phyloP scores from a whole-genome alignment of 306 rosid genomes.

The Lithocarpus polystachyus region DNA sequence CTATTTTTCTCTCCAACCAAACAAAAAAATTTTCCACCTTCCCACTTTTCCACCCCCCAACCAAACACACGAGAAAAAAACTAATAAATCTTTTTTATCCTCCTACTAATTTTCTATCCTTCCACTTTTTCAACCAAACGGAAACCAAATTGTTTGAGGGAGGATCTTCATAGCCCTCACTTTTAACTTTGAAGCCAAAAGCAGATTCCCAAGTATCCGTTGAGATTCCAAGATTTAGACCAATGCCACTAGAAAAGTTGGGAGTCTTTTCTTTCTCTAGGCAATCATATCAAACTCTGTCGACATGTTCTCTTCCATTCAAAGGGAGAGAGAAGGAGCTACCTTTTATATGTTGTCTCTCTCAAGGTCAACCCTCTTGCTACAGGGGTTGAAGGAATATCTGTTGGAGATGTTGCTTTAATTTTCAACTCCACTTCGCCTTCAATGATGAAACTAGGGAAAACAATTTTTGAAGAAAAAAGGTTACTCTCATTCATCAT shows the following conservation, averaged over 20 bases:
- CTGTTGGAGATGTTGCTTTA: not conserved
- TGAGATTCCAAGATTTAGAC: conserved; percentile 62
- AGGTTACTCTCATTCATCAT: too few relatives aligned
- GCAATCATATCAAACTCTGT: conserved; percentile 21
- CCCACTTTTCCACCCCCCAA: too few relatives aligned
- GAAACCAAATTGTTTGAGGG: not conserved
- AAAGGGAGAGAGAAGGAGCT: conserved; percentile 7
- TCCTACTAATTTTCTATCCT: too few relatives aligned
- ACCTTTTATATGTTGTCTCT: conserved; percentile 25
- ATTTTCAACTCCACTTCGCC: conserved; percentile 21
- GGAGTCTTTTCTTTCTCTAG: conserved; percentile 28
- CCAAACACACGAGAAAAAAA: too few relatives aligned
- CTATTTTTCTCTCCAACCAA: too few relatives aligned
- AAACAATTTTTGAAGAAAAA: too few relatives aligned
- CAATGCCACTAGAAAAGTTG: conserved; percentile 38
- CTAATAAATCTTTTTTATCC: too few relatives aligned
- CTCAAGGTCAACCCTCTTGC: conserved; percentile 3
- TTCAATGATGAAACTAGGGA: not conserved
- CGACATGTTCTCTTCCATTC: conserved; percentile 4
- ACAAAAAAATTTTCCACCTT: too few relatives aligned
- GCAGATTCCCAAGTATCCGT: conserved; percentile 51
- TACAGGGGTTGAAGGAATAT: not conserved
- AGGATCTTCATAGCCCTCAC: not conserved
- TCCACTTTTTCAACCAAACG: too few relatives aligned
- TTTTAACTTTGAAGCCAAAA: not conserved